Conservation (phyloP, 2,329 filamentous ascomycete species). For the Fusarium piperis region DNA sequence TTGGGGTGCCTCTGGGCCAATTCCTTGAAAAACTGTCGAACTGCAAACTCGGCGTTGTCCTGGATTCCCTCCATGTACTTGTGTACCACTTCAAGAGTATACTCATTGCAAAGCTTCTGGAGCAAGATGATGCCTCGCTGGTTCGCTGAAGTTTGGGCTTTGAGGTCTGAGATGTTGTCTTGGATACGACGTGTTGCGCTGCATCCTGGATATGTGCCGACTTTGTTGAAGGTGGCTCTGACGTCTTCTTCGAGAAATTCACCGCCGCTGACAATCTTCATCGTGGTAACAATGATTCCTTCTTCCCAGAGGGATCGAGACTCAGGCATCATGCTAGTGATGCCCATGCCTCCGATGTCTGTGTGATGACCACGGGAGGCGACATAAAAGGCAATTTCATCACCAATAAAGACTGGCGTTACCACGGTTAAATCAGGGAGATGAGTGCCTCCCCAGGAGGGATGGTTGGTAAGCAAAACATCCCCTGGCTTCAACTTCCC, state of each 20-base stretch:
- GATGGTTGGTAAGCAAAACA: constrained; percentile 53
- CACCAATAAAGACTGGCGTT: constrained; percentile 49
- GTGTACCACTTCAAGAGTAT: constrained; percentile 46
- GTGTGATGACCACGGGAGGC: constrained; percentile 50
- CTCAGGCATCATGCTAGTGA: constrained; percentile 10
- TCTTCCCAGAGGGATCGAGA: constrained; percentile 50
- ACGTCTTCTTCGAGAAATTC: constrained; percentile 49
- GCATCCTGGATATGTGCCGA: constrained; percentile 50
- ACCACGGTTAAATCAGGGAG: constrained; percentile 55
- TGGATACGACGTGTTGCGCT: constrained; percentile 48
- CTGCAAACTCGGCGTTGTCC: constrained; percentile 48
- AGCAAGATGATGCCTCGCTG: constrained; percentile 51
- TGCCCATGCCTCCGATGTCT: constrained; percentile 43
- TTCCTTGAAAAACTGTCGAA: constrained; percentile 43
- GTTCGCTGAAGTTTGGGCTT: constrained; percentile 56
- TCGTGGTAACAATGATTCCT: constrained; percentile 51
- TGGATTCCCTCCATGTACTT: constrained; percentile 52
- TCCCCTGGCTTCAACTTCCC: constrained; percentile 51
- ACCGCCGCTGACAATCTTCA: constrained; percentile 50
- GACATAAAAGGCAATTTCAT: constrained; percentile 50
- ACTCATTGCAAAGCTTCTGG: constrained; percentile 46
- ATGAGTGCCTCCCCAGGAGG: constrained; percentile 51
- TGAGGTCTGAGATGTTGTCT: constrained; percentile 57
- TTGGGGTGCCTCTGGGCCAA: constrained; percentile 57
- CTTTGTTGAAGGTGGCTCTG: constrained; percentile 44